Conservation (phyloP, 2,329 filamentous ascomycete genomes). For the Monosporascus sp. region DNA sequence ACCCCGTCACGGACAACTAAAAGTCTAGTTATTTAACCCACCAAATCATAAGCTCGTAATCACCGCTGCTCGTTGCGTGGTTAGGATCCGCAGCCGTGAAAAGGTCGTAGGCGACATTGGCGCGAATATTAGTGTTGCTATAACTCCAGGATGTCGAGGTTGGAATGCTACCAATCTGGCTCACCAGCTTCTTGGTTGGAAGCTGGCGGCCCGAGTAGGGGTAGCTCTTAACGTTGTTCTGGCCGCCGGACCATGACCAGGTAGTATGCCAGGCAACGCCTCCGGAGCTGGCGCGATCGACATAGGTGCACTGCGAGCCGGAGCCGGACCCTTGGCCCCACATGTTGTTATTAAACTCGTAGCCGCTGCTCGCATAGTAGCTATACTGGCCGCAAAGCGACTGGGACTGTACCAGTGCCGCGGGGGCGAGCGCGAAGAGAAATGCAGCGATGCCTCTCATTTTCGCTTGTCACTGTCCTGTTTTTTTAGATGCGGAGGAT, state of each 20-base stretch:
- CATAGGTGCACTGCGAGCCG: slow-evolving; percentile 38
- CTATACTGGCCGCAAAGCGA: slow-evolving; percentile 24
- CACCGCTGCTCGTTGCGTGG: slow-evolving; percentile 30
- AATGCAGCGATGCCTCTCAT: too few relatives aligned
- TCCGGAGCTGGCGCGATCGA: slow-evolving; percentile 28
- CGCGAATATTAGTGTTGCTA: slow-evolving; percentile 42
- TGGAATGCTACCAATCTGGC: slow-evolving; percentile 28
- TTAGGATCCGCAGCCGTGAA: slow-evolving; percentile 44
- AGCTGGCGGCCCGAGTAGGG: slow-evolving; percentile 34
- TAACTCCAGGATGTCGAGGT: slow-evolving; percentile 37
- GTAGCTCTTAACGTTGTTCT: slow-evolving; percentile 38
- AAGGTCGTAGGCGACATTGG: slow-evolving; percentile 58
- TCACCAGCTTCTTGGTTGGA: slow-evolving; percentile 23
- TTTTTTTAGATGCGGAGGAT: too few relatives aligned
- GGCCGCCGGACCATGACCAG: slow-evolving; percentile 36
- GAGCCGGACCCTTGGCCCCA: slow-evolving; percentile 33
- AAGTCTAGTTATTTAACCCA: slow-evolving; percentile 20
- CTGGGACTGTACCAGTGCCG: background rate
- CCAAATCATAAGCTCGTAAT: slow-evolving; percentile 63
- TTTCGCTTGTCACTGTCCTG: too few relatives aligned
- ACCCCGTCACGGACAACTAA: background rate
- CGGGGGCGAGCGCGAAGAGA: too few relatives aligned
- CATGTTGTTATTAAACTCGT: slow-evolving; percentile 36
- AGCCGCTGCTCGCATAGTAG: slow-evolving; percentile 26
- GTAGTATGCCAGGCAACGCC: slow-evolving; percentile 35